Percentiles rank a stretch among this genome's conserved stretches.
phyloP scores from a whole-genome alignment of 371 early-diverging fungal genomes.

The Apophysomyces trapeziformis region DNA sequence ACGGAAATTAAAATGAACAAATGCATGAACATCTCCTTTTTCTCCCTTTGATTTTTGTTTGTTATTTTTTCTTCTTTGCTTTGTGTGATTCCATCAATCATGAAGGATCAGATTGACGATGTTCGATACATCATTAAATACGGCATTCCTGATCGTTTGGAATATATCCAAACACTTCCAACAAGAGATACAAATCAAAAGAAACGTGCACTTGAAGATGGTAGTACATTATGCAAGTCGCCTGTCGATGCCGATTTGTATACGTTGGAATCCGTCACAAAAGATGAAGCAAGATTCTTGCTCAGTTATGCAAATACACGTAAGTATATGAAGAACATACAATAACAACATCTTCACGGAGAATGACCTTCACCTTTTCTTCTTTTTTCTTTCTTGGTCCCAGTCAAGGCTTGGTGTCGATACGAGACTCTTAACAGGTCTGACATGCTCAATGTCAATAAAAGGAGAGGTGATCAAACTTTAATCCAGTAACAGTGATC shows the following conservation, averaged over 20 bases:
- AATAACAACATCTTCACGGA: neutral
- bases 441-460: neutral
- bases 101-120: neutral
- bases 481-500: neutral
- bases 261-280: neutral
- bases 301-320: conserved; percentile 5
- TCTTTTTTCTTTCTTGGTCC: neutral
- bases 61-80: neutral
- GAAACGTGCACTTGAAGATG: neutral
- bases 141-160: conserved; percentile 1
- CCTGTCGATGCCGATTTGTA: neutral
- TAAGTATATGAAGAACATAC: neutral
- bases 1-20: neutral
- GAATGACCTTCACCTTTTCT: neutral
- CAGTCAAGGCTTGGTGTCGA: conserved; percentile 4
- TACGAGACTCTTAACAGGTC: neutral
- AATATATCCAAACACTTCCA: neutral
- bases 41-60: neutral
- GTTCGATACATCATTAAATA: neutral
- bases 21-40: neutral
- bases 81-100: neutral
- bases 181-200: neutral
- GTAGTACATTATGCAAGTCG: neutral
- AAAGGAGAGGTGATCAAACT: neutral
- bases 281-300: neutral